A percentile compares a stretch with the other conserved stretches of the same genome.
phyloP scores from a whole-genome alignment of 257 asterid species.

The Verbena officinalis region DNA sequence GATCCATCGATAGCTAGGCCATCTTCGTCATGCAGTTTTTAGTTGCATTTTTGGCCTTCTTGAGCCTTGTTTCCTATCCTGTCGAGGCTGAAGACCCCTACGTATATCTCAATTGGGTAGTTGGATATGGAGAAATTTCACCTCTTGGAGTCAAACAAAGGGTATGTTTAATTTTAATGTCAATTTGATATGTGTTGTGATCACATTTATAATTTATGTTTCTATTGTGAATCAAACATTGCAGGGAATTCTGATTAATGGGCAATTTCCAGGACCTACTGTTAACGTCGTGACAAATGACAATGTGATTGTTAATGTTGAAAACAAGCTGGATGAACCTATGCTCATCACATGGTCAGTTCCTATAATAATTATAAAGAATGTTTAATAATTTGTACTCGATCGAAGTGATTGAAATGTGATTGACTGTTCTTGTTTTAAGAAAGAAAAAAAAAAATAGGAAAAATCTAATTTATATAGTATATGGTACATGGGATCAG shows the following conservation, averaged over 20 bases:
- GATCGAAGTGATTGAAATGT: no score
- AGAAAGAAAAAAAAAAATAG: no score
- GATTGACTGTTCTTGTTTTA: no score
- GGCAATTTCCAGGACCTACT: slow-evolving; percentile 86
- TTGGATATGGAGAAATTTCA: slow-evolving; percentile 59
- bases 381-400: no score
- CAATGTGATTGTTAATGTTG: slow-evolving; percentile 56
- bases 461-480: no score
- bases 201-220: not conserved
- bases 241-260: slow-evolving; percentile 83
- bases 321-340: slow-evolving; percentile 71
- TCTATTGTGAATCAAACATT: slow-evolving; percentile 2
- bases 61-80: slow-evolving; percentile 24
- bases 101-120: slow-evolving; percentile 51
- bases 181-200: no score
- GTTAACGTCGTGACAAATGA: slow-evolving; percentile 64
- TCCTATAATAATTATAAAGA: no score
- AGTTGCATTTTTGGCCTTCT: slow-evolving; percentile 48
- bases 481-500: slow-evolving; percentile 27
- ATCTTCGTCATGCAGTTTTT: slow-evolving; percentile 35
- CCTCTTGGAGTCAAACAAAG: slow-evolving; percentile 74
- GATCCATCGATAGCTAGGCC: slow-evolving; percentile 8
- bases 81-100: slow-evolving; percentile 67
- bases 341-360: slow-evolving; percentile 78
- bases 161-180: slow-evolving; percentile 37